Base-by-base conservation (phyloP, 2,329 filamentous ascomycete species). In the Penicillium sp. region DNA sequence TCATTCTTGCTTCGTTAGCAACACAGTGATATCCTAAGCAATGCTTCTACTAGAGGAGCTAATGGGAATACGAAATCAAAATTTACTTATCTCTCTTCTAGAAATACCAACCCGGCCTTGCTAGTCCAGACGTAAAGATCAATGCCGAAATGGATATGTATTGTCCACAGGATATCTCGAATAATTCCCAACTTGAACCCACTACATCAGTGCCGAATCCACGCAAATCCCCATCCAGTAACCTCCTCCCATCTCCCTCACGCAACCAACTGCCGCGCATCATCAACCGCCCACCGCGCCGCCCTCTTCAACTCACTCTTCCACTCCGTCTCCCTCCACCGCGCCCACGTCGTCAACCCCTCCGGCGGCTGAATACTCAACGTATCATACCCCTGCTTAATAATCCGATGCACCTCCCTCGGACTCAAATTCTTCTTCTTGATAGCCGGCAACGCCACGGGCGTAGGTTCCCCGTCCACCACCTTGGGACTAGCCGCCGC, bases 381-480 rank as follows among this genome's bases (percentile, higher is more conserved):
- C 38, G 93, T 96, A 76, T 98, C 94, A 71, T 98, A 98, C 0
- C 95, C 95, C 75, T 96, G 90, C 79, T 96, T 96, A 76, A 99
- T 98, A 31, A 97, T 90, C 65, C 90, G 89, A 43, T 89, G 89
- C 41, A 99, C 92, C 73, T 97, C 90, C 52, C 86, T 83, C 39
- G 90, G 92, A 59, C 91, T 96, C 60, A 97, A 79, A 66, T 90
- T 87, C 69, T 87, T 90, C 61, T 86, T 84, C 66, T 70, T 76
- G 42, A 67, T 69, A 0, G 71, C 66, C 14, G 74, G 70, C 28
- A 75, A 64, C 41, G 66, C 68, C 11, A 75, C 63, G 34, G 71
- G 59, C 38, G 66, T 63, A 17, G 67, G 62, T 45, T 68, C 67
- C 51, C 67, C 68, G n/a, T 71, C 61, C 12, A 59, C 25, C 20